These are phyloP conservation scores for Stagonosporopsis tanaceti DNA, from an alignment of 2,329 filamentous ascomycete genomes.

Conservation along the genomic window DNA sequence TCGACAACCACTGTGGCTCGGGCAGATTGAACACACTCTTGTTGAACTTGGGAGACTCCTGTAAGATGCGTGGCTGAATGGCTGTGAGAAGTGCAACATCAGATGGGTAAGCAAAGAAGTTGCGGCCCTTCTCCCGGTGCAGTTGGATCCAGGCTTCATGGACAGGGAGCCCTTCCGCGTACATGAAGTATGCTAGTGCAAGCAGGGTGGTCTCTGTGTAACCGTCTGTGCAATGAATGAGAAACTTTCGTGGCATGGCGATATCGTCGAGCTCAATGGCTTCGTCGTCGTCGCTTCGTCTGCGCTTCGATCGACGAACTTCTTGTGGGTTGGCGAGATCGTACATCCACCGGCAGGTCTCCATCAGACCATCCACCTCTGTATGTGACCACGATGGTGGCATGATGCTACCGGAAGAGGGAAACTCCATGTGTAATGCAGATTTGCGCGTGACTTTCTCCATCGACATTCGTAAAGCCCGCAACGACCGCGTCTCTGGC, in stretches of 20 bases:
- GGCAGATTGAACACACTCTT: constrained; percentile 63
- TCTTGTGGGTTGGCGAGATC: constrained; percentile 74
- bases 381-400: constrained; percentile 82
- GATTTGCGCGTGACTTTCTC: constrained; percentile 53
- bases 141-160: constrained; percentile 88
- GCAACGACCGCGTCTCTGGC: constrained; percentile 72
- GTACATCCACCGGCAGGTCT: constrained; percentile 90
- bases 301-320: constrained; percentile 52
- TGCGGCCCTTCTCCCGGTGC: constrained; percentile 80
- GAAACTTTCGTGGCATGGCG: constrained; percentile 67
- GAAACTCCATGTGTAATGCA: constrained; percentile 76
- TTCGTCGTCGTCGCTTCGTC: constrained; percentile 57
- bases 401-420: constrained; percentile 91
- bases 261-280: constrained; percentile 63
- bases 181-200: constrained; percentile 91
- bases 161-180: constrained; percentile 80
- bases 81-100: constrained; percentile 84
- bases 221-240: constrained; percentile 93
- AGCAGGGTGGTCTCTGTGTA: constrained; percentile 95
- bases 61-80: constrained; percentile 77
- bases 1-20: constrained; percentile 81
- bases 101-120: constrained; percentile 95
- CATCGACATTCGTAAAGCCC: constrained; percentile 65
- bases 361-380: constrained; percentile 84
- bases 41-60: constrained; percentile 67